A percentile compares a stretch with the other conserved stretches of the same genome.
Conservation (phyloP, 177 flowering plant species). For the Telopea speciosissima region DNA sequence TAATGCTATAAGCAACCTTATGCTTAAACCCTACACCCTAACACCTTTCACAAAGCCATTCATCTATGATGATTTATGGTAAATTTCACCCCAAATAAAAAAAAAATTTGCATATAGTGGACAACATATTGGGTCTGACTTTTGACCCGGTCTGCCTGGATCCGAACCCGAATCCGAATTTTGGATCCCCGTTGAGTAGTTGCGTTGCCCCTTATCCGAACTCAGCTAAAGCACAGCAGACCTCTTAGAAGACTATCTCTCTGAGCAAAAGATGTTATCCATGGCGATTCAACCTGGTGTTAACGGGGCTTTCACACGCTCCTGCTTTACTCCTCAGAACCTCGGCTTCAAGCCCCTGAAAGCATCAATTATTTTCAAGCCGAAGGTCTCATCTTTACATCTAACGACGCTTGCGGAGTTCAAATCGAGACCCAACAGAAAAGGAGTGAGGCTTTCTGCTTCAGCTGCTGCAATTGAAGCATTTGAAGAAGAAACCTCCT, state of each 20-base stretch:
- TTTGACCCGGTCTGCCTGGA: no score
- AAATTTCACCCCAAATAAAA: no score
- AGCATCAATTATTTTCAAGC: conserved; percentile 13
- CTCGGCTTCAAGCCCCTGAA: conserved; percentile 15
- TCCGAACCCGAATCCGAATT: no score
- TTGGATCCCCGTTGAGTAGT: no score
- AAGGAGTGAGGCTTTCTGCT: conserved; percentile 13
- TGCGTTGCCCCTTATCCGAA: conserved; percentile 3
- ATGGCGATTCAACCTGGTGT: conserved; percentile 32
- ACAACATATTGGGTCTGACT: no score
- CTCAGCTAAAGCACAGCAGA: background rate
- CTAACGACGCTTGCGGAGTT: conserved; percentile 5
- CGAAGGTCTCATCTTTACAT: conserved; percentile 7
- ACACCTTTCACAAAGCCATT: no score
- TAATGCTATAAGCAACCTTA: no score
- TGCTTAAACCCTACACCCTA: no score
- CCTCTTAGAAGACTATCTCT: conserved; percentile 20
- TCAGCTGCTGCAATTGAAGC: conserved; percentile 25
- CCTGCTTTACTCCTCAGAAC: conserved; percentile 19
- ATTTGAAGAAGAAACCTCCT: conserved; percentile 14
- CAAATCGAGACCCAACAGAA: conserved; percentile 7
- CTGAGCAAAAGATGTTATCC: conserved; percentile 25
- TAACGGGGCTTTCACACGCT: conserved; percentile 12
- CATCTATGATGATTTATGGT: no score
- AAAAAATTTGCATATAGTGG: no score